A percentile compares a stretch with the other conserved stretches of the same genome.
Conservation (phyloP, 208 protist genomes). For the Crithidia mellificae region DNA sequence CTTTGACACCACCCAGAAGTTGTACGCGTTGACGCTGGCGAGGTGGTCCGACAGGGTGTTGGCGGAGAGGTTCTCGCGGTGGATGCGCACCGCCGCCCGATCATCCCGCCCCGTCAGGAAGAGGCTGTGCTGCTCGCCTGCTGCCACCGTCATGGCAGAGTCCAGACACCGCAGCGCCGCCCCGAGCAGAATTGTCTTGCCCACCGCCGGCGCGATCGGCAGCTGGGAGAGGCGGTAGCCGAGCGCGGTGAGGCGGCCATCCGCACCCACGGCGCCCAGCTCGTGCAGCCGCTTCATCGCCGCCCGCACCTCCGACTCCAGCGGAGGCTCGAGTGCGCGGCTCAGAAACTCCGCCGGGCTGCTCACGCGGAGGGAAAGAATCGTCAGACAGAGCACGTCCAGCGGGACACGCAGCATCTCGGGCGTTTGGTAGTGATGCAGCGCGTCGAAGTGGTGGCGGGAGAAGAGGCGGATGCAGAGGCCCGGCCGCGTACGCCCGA, state of each 20-base stretch:
- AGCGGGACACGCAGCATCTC: constrained; percentile 95
- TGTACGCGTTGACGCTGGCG: constrained; percentile 87
- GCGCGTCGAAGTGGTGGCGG: constrained; percentile 60
- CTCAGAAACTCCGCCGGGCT: constrained; percentile 75
- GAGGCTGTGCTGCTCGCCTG: constrained; percentile 56
- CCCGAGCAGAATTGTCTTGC: constrained; percentile 93
- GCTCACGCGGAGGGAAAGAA: constrained; percentile 65
- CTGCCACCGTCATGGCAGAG: constrained; percentile 93
- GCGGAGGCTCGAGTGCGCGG: constrained; percentile 76
- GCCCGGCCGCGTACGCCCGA: constrained; percentile 93
- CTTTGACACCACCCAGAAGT: constrained; percentile 78
- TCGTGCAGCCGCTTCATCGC: constrained; percentile 75
- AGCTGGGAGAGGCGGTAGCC: constrained; percentile 79
- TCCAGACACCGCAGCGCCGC: constrained; percentile 92
- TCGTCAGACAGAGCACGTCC: constrained; percentile 90
- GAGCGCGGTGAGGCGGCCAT: constrained; percentile 84
- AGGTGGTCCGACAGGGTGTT: constrained; percentile 84
- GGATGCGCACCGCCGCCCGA: constrained; percentile 54
- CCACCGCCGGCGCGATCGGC: constrained; percentile 72
- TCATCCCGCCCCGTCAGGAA: constrained; percentile 62
- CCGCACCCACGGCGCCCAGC: constrained; percentile 77
- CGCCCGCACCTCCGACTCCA: constrained; percentile 44
- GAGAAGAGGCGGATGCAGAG: constrained; percentile 95
- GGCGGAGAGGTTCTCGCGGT: constrained; percentile 78
- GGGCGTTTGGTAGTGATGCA: constrained; percentile 91